phyloP scores from a whole-genome alignment of 2,329 filamentous ascomycete genomes.

The Epichloe typhina region DNA sequence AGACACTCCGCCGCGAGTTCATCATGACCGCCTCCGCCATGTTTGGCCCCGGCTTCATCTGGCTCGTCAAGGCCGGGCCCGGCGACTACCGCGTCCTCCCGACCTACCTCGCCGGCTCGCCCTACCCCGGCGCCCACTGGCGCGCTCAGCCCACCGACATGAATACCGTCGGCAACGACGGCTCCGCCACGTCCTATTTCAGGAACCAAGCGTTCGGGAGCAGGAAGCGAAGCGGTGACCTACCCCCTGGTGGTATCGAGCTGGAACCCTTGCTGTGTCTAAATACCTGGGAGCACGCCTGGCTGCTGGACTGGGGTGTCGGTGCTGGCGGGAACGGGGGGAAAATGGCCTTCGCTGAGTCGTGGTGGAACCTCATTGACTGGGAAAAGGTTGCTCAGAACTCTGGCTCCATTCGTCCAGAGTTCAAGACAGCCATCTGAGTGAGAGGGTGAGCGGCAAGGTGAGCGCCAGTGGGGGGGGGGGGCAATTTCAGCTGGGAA shows the following conservation, averaged over 20 bases:
- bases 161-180: slow-evolving; percentile 43
- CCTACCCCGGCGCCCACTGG: slow-evolving; percentile 75
- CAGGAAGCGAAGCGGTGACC: slow-evolving; percentile 17
- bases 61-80: slow-evolving; percentile 58
- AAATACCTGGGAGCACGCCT: slow-evolving; percentile 94
- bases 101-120: slow-evolving; percentile 86
- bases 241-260: slow-evolving; percentile 56
- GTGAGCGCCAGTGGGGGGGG: too few relatives aligned
- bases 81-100: slow-evolving; percentile 55
- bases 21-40: slow-evolving; percentile 70
- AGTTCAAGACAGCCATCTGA: slow-evolving; percentile 16
- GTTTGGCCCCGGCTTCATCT: slow-evolving; percentile 96
- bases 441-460: too few relatives aligned
- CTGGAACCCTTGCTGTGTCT: slow-evolving; percentile 73
- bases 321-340: slow-evolving; percentile 46
- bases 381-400: slow-evolving; percentile 58
- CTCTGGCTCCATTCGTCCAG: slow-evolving; percentile 20
- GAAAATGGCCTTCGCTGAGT: slow-evolving; percentile 62
- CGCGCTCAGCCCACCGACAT: slow-evolving; percentile 57
- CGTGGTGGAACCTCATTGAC: slow-evolving; percentile 81
- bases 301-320: slow-evolving; percentile 66
- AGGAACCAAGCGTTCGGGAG: slow-evolving; percentile 22
- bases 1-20: slow-evolving; percentile 70
- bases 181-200: slow-evolving; percentile 25
- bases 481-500: not conserved